Evolutionary conservation across 2,329 filamentous ascomycete genomes (phyloP).

Genomic region (Alternaria sp.): DNA sequence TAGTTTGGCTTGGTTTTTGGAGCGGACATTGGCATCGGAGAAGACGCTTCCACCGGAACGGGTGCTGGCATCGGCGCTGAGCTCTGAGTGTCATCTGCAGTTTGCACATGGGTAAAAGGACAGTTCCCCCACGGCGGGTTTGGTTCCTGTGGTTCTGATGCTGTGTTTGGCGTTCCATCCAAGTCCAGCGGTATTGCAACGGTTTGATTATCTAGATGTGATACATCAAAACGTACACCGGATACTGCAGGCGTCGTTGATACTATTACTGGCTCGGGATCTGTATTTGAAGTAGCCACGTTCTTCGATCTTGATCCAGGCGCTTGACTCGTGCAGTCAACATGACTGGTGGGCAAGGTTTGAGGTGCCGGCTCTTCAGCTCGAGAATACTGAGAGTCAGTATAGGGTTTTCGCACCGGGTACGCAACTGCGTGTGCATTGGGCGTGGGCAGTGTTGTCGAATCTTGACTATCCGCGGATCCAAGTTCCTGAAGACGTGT

Average conservation of each 20-base stretch:
- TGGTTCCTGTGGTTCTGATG: background rate
- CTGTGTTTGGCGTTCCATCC: background rate
- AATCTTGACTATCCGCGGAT: background rate
- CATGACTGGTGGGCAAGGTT: background rate
- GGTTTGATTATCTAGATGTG: background rate
- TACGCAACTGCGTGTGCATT: background rate
- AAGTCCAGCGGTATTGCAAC: background rate
- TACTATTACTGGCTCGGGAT: background rate
- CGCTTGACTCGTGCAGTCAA: background rate
- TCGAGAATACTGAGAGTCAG: conserved; percentile 1
- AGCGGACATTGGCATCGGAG: background rate
- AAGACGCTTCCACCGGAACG: background rate
- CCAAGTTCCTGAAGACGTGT: background rate
- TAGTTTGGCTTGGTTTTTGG: background rate
- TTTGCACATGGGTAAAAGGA: background rate
- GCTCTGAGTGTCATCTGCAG: background rate
- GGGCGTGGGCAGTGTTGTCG: background rate
- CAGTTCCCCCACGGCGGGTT: background rate
- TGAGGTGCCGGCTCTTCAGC: background rate
- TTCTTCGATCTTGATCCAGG: background rate
- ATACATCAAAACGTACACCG: background rate
- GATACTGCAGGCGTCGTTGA: background rate
- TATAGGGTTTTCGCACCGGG: background rate
- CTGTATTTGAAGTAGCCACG: background rate
- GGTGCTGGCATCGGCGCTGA: background rate